Percentiles rank a stretch among this genome's conserved stretches.
These are phyloP conservation scores for Candolleomyces aberdarensis DNA, from an alignment of 768 basidiomycete species.

Conservation along the genomic window DNA sequence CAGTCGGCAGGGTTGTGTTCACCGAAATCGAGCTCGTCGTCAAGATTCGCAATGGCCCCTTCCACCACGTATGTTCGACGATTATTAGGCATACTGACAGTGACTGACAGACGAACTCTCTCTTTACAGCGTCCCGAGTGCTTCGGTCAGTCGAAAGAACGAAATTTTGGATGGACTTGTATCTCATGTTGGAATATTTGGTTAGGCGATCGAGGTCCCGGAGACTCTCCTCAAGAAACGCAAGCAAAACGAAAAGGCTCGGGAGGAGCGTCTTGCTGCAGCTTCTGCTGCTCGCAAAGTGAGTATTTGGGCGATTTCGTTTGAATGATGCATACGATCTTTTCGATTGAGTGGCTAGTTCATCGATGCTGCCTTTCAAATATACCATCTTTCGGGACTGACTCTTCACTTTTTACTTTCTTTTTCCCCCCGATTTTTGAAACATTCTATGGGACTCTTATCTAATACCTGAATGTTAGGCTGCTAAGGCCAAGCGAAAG, in stretches of 20 bases:
- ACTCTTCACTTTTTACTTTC: slow-evolving; percentile 19
- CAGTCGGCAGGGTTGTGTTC: slow-evolving; percentile 18
- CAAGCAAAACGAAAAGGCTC: slow-evolving; percentile 94
- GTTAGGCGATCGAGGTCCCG: slow-evolving; percentile 90
- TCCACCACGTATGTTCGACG: slow-evolving; percentile 50
- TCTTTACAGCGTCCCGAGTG: slow-evolving; percentile 47
- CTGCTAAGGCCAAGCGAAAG: slow-evolving; percentile 87
- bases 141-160: slow-evolving; percentile 43
- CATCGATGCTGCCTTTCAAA: slow-evolving; percentile 51
- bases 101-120: slow-evolving; percentile 2
- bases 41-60: slow-evolving; percentile 54
- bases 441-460: too few species aligned
- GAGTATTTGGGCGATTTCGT: slow-evolving; percentile 25
- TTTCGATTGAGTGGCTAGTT: slow-evolving; percentile 77
- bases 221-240: slow-evolving; percentile 99
- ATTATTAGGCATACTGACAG: not conserved
- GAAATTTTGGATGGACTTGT: slow-evolving; percentile 13
- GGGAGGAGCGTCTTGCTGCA: slow-evolving; percentile 87
- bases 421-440: not conserved
- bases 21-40: slow-evolving; percentile 38
- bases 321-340: slow-evolving; percentile 75
- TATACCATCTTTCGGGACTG: slow-evolving; percentile 98
- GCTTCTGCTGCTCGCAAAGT: slow-evolving; percentile 89
- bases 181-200: slow-evolving; percentile 18
- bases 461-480: slow-evolving; percentile 41